These are phyloP conservation scores for Chalara sp. DNA, from an alignment of 2,329 filamentous ascomycete species.

Conservation along the genomic window DNA sequence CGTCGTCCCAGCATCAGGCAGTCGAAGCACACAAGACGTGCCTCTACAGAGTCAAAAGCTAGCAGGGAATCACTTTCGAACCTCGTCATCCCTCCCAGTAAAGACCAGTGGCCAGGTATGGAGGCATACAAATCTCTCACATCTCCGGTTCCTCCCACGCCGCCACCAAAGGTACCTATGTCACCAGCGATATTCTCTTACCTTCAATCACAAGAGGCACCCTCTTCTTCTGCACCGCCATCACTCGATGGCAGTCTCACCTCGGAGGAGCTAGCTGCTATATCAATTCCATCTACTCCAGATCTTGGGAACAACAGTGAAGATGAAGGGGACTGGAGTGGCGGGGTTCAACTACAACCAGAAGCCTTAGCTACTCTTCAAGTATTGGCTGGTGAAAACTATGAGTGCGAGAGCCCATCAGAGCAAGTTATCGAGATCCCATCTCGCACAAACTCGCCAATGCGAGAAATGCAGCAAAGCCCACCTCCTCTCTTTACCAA, in stretches of 20 bases:
- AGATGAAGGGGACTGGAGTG: conserved; percentile 56
- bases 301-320: conserved; percentile 53
- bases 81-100: conserved; percentile 40
- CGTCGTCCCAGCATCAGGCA: conserved; percentile 21
- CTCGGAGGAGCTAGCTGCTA: conserved; percentile 77
- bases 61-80: conserved; percentile 34
- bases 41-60: conserved; percentile 16
- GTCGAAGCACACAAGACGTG: conserved; percentile 24
- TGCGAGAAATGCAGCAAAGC: conserved; percentile 46
- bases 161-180: conserved; percentile 63
- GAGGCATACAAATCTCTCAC: conserved; percentile 40
- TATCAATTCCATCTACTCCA: conserved; percentile 82
- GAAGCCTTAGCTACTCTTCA: conserved; percentile 76
- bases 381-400: conserved; percentile 55
- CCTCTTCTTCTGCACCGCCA: conserved; percentile 72
- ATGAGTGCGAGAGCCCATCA: conserved; percentile 55
- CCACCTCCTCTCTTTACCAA: conserved; percentile 43
- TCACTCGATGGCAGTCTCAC: conserved; percentile 78
- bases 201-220: conserved; percentile 63
- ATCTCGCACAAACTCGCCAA: conserved; percentile 27
- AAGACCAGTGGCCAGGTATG: conserved; percentile 40
- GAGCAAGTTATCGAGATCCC: conserved; percentile 46
- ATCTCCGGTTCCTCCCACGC: conserved; percentile 56
- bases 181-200: conserved; percentile 69
- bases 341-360: conserved; percentile 67